Evolutionary conservation across 2,329 filamentous ascomycete species (phyloP).

Genomic region (Pseudogymnoascus verrucosus): DNA sequence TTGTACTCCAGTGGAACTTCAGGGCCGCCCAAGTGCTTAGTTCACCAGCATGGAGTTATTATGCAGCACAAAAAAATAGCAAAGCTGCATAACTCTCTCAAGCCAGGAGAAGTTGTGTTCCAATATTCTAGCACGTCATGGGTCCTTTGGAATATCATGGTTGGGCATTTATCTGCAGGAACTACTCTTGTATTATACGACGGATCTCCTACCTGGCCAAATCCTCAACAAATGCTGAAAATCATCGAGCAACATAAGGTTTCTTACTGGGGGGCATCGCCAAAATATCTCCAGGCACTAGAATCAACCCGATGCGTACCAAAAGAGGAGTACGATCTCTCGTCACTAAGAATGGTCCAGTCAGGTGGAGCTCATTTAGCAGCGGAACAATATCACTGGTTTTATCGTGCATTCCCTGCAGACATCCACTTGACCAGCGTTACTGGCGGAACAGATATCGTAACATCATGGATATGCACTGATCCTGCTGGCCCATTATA

Average conservation of each 20-base stretch:
- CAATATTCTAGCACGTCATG: slow-evolving; percentile 40
- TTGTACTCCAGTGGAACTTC: slow-evolving; percentile 12
- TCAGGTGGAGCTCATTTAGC: slow-evolving; percentile 38
- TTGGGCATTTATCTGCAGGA: slow-evolving; percentile 35
- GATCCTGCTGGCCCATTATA: slow-evolving; percentile 36
- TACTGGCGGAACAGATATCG: slow-evolving; percentile 41
- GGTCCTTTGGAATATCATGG: slow-evolving; percentile 40
- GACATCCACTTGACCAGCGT: slow-evolving; percentile 33
- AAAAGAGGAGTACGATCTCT: slow-evolving; percentile 31
- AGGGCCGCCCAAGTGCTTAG: slow-evolving; percentile 15
- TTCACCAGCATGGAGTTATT: slow-evolving; percentile 36
- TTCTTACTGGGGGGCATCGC: slow-evolving; percentile 37
- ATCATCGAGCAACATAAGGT: slow-evolving; percentile 31
- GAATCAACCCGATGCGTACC: slow-evolving; percentile 28
- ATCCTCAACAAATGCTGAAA: slow-evolving; percentile 29
- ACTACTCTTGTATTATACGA: slow-evolving; percentile 36
- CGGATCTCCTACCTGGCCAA: slow-evolving; percentile 35
- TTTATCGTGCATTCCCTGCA: slow-evolving; percentile 34
- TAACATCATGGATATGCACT: slow-evolving; percentile 35
- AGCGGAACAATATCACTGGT: slow-evolving; percentile 36
- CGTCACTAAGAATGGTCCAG: slow-evolving; percentile 33
- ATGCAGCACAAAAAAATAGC: slow-evolving; percentile 37
- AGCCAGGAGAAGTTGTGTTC: slow-evolving; percentile 32
- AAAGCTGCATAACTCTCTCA: slow-evolving; percentile 36
- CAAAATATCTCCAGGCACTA: slow-evolving; percentile 37